Evolutionary conservation across 169 alveolate species (phyloP).

Genomic region (Eimeria necatrix): DNA sequence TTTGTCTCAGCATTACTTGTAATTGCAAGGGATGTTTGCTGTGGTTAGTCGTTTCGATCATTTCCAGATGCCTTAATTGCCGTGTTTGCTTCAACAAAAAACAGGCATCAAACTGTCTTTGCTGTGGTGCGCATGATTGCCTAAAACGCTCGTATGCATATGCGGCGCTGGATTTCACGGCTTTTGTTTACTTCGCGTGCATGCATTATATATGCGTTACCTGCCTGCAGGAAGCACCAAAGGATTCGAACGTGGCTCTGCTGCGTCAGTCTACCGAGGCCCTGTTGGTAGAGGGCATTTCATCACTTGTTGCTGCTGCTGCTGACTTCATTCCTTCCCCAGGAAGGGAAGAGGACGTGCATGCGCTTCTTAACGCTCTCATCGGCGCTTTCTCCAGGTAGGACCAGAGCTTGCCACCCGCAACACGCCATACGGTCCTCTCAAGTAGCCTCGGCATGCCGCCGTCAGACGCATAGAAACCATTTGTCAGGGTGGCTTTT

Average conservation of each 20-base stretch:
- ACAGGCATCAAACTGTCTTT: background rate
- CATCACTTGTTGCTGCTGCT: conserved; percentile 72
- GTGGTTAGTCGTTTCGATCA: background rate
- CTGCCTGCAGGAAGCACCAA: conserved; percentile 42
- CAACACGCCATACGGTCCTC: background rate
- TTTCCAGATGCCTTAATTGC: too few relatives aligned
- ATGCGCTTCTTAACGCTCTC: conserved; percentile 61
- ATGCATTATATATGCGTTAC: background rate
- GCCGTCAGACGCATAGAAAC: too few relatives aligned
- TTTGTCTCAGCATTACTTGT: background rate
- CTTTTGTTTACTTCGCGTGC: background rate
- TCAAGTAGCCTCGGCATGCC: background rate
- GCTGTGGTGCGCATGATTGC: background rate
- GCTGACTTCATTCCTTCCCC: conserved; percentile 55
- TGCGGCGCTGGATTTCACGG: too few relatives aligned
- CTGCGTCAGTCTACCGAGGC: conserved; percentile 67
- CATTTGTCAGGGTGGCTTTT: too few relatives aligned
- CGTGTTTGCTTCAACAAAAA: too few relatives aligned
- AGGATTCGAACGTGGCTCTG: conserved; percentile 48
- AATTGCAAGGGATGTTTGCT: background rate
- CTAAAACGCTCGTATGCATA: background rate
- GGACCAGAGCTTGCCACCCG: background rate
- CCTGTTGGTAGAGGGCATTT: conserved; percentile 59
- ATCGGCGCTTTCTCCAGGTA: conserved; percentile 67
- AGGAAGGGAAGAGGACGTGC: conserved; percentile 59